These are phyloP conservation scores for Pezicula radicicola DNA, from an alignment of 2,329 filamentous ascomycete genomes.

Conservation along the genomic window DNA sequence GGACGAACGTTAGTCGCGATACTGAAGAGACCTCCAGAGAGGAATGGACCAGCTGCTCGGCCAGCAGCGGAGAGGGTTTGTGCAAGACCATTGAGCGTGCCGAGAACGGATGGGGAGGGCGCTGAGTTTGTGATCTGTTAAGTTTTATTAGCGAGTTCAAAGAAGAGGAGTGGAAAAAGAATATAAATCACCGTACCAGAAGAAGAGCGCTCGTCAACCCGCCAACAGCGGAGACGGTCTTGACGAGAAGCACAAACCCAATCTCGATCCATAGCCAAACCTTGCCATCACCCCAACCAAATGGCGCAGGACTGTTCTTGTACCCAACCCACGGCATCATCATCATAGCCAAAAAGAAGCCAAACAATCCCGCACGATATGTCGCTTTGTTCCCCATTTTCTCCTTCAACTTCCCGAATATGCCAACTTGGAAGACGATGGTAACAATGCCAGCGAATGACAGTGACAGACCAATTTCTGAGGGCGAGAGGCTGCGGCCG, in stretches of 20 bases:
- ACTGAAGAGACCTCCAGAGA: slow-evolving; percentile 84
- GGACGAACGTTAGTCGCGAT: slow-evolving; percentile 68
- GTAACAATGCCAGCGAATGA: slow-evolving; percentile 82
- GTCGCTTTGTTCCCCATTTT: slow-evolving; percentile 82
- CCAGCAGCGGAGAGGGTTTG: slow-evolving; percentile 92
- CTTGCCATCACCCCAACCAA: slow-evolving; percentile 60
- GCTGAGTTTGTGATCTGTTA: slow-evolving; percentile 87
- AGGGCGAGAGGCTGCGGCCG: slow-evolving; percentile 71
- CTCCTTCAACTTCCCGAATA: slow-evolving; percentile 77
- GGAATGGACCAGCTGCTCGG: slow-evolving; percentile 81
- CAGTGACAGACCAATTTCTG: slow-evolving; percentile 80
- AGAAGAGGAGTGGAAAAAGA: neutral
- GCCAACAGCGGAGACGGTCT: slow-evolving; percentile 86
- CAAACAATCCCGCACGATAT: slow-evolving; percentile 74
- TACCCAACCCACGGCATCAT: slow-evolving; percentile 91
- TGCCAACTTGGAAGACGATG: slow-evolving; percentile 83
- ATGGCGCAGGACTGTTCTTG: slow-evolving; percentile 52
- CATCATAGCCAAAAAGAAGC: slow-evolving; percentile 78
- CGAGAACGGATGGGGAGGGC: slow-evolving; percentile 79
- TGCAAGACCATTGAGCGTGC: slow-evolving; percentile 87
- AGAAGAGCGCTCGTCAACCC: slow-evolving; percentile 87
- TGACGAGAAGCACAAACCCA: slow-evolving; percentile 76
- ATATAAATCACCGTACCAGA: slow-evolving; percentile 54
- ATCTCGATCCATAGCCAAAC: slow-evolving; percentile 77
- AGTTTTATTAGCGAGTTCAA: neutral